A percentile compares a stretch with the other conserved stretches of the same genome.
These are phyloP conservation scores for Maudiozyma humilis DNA, from an alignment of 1,139 yeast genomes.

Conservation along the genomic window DNA sequence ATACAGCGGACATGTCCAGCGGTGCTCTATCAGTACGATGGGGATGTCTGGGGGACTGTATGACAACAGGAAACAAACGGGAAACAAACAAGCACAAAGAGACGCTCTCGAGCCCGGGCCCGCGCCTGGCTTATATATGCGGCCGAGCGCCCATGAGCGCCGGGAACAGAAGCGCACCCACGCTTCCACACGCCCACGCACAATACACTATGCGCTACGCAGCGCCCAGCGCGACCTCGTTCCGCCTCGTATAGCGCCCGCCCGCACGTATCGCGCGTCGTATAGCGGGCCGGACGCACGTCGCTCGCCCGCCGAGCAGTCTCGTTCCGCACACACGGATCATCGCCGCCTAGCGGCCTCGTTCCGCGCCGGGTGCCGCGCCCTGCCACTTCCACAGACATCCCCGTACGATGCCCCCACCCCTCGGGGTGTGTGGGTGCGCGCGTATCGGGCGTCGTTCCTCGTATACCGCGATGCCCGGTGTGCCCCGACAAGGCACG, in stretches of 20 bases:
- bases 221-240: no score
- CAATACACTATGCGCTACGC: no score
- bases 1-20: constrained; percentile 26
- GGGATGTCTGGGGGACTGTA: background rate
- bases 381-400: no score
- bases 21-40: background rate
- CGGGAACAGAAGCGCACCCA: background rate
- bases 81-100: background rate
- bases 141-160: no score
- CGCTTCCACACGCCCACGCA: background rate
- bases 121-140: background rate
- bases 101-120: background rate
- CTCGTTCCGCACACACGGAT: background rate
- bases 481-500: no score
- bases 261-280: no score
- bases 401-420: no score
- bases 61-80: background rate
- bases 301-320: background rate
- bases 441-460: background rate
- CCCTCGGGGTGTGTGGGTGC: background rate
- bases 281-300: background rate
- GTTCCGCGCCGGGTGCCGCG: no score
- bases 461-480: background rate
- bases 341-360: no score
- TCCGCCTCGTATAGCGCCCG: no score